phyloP scores from a whole-genome alignment of 2,329 filamentous ascomycete species.

The Fusarium keratoplasticum region DNA sequence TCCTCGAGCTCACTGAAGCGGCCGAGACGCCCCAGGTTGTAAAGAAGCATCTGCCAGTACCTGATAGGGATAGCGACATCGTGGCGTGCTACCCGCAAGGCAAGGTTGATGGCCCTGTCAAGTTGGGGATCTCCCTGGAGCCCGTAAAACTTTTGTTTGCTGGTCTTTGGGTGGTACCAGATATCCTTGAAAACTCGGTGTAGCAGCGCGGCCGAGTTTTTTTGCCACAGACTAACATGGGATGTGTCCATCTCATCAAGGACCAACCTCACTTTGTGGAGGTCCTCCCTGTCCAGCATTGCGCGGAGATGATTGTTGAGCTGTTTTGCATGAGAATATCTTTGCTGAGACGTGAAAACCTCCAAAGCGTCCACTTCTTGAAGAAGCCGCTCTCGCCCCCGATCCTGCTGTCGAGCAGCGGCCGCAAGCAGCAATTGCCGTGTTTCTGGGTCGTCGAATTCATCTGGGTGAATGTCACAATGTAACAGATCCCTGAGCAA shows the following conservation, averaged over 20 bases:
- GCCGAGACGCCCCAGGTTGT: slow-evolving; percentile 56
- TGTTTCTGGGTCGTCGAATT: slow-evolving; percentile 61
- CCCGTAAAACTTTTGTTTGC: slow-evolving; percentile 20
- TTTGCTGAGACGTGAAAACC: slow-evolving; percentile 19
- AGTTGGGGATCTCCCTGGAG: slow-evolving; percentile 37
- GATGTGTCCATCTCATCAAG: slow-evolving; percentile 50
- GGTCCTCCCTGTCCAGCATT: slow-evolving; percentile 12
- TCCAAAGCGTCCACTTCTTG: slow-evolving; percentile 52
- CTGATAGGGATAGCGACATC: slow-evolving; percentile 50
- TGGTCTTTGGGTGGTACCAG: slow-evolving; percentile 42
- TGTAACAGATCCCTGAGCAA: slow-evolving; percentile 59
- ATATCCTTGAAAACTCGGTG: slow-evolving; percentile 43
- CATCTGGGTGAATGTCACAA: slow-evolving; percentile 66
- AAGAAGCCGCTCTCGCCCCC: slow-evolving; percentile 57
- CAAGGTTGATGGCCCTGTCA: slow-evolving; percentile 47
- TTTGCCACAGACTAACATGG: slow-evolving; percentile 44
- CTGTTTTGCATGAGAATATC: slow-evolving; percentile 30
- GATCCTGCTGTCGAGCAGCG: slow-evolving; percentile 49
- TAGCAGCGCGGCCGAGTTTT: slow-evolving; percentile 44
- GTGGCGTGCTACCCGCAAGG: slow-evolving; percentile 45
- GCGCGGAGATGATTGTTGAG: slow-evolving; percentile 39
- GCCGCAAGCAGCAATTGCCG: slow-evolving; percentile 54
- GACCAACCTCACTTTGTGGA: slow-evolving; percentile 42
- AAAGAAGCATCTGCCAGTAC: slow-evolving; percentile 59
- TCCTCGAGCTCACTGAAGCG: slow-evolving; percentile 59